Evolutionary conservation across 495 filamentous ascomycete genomes (phyloP), one percentile per base, ranked within the genome.

Genomic region (Jackrogersella multiformis): DNA sequence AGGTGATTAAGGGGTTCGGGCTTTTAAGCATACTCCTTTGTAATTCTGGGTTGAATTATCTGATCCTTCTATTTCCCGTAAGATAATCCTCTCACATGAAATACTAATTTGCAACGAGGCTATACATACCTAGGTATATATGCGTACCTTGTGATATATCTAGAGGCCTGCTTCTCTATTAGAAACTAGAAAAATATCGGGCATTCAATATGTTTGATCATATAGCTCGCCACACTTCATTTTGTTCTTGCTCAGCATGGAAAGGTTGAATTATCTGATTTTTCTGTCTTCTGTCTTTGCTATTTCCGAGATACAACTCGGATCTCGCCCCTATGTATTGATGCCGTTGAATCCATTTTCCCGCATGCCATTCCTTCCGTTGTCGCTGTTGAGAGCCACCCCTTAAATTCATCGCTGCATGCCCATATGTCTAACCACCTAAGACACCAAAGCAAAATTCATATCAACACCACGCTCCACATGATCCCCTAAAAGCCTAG

Each of bases 311-410:
- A 9, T n/a, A 53, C 16, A 52, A 2, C 28, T 21, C 15, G 10
- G 18, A 36, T 16, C n/a, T 52, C 16, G 18, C 20, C 18, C 32
- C 9, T 24, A 7, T 36, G 20, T 36, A 34, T 34, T n/a, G 18
- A 53, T 21, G 49, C 30, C 49, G 16, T 28, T 12, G 1, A 16
- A 10, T 53, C 18, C 18, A 5, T 16, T 21, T 36, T 53, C 24
- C 16, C 32, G 16, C 10, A 16, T 34, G 32, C 13, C 18, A 34
- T 34, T 49, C 26, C 5, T 16, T 20, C 18, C 24, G 49, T 36
- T 53, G 32, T 18, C 49, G 32, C 49, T 49, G 45, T 49, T 49
- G 49, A 53, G 32, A 53, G 49, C 49, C 10, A 35, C 35, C 49
- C 16, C 18, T 6, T 1, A 53, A 36, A 12, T 53, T 53, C 49